Percentiles rank a stretch among this genome's conserved stretches.
Evolutionary conservation across 2,329 filamentous ascomycete genomes (phyloP).

Genomic region (Nemania diffusa): DNA sequence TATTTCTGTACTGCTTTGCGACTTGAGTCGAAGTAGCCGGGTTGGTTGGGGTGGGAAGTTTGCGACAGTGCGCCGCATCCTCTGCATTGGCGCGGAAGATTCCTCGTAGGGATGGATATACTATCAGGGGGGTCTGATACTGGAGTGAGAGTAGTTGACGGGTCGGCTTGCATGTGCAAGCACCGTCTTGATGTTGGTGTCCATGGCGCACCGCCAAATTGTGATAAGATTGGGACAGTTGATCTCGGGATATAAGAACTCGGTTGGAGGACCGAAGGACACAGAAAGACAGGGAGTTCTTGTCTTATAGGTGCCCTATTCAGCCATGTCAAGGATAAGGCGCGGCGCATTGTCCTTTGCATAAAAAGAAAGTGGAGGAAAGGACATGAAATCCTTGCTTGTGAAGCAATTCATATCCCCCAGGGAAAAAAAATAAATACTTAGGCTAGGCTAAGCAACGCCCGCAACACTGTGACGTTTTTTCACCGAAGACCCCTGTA

Average conservation of each 20-base stretch:
- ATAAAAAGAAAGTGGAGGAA: neutral
- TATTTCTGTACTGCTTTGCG: conserved; percentile 64
- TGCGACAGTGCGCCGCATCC: conserved; percentile 75
- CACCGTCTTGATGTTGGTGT: conserved; percentile 40
- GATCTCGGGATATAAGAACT: conserved; percentile 23
- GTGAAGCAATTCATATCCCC: neutral
- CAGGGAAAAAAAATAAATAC: neutral
- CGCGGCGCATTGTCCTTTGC: conserved; percentile 56
- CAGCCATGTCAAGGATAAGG: conserved; percentile 56
- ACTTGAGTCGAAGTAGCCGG: conserved; percentile 66
- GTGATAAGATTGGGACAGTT: conserved; percentile 26
- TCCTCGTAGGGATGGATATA: conserved; percentile 28
- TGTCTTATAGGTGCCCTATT: conserved; percentile 52
- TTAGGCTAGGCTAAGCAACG: neutral
- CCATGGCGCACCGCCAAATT: conserved; percentile 39
- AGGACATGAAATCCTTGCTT: conserved; percentile 14
- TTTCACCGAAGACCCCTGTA: conserved; percentile 29
- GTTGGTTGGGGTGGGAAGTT: conserved; percentile 59
- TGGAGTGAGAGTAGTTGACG: conserved; percentile 17
- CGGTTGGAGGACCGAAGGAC: conserved; percentile 53
- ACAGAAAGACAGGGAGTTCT: conserved; percentile 61
- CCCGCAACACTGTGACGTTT: conserved; percentile 14
- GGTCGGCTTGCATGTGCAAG: conserved; percentile 46
- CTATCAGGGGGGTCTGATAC: conserved; percentile 9
- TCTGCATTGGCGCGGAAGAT: conserved; percentile 67